Evolutionary conservation across 345 rosid species (phyloP).

Genomic region (Gossypium anomalum): DNA sequence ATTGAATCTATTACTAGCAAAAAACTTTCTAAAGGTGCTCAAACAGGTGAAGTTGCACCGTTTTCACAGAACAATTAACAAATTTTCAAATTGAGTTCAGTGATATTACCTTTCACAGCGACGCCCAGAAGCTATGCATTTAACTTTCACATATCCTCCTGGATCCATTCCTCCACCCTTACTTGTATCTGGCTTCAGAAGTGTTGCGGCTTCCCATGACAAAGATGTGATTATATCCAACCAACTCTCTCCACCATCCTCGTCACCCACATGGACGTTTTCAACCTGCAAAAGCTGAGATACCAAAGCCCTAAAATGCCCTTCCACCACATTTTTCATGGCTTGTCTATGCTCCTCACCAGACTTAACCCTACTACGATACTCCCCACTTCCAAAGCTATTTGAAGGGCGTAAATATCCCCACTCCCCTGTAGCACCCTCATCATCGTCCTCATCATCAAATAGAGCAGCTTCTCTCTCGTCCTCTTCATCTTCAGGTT

Average conservation of each 20-base stretch:
- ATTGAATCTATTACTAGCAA: neutral
- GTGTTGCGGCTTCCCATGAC: conserved; percentile 95
- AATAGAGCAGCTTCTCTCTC: conserved; percentile 73
- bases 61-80: neutral
- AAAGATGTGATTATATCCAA: conserved; percentile 82
- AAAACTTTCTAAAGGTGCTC: conserved; percentile 1
- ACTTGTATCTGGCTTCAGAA: conserved; percentile 90
- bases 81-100: neutral
- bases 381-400: conserved; percentile 69
- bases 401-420: conserved; percentile 62
- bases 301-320: conserved; percentile 85
- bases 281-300: conserved; percentile 77
- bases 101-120: conserved; percentile 73
- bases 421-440: conserved; percentile 72
- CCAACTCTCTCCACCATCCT: conserved; percentile 72
- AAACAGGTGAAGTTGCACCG: neutral
- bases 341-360: conserved; percentile 56
- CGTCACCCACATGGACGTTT: conserved; percentile 58
- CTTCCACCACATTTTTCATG: conserved; percentile 81
- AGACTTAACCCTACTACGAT: conserved; percentile 47
- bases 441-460: conserved; percentile 66
- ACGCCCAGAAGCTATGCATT: conserved; percentile 81
- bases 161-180: conserved; percentile 98
- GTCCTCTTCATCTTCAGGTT: conserved; percentile 93
- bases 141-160: conserved; percentile 92